Evolutionary conservation across 805 yeast species (phyloP).

Genomic region (Myxozyma neotropica): DNA sequence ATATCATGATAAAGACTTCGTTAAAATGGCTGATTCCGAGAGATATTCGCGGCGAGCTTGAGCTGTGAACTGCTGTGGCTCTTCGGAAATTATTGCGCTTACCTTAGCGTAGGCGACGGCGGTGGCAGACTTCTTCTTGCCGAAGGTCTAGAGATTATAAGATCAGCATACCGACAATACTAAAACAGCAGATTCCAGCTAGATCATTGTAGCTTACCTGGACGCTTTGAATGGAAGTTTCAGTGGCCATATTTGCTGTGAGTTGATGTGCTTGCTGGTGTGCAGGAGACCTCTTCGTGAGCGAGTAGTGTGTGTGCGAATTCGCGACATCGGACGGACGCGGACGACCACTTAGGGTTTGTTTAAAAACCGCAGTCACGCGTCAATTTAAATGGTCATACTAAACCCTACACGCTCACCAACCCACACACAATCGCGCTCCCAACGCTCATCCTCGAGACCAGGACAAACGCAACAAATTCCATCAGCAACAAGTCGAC

Average conservation of each 20-base stretch:
- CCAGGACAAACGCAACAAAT: not conserved
- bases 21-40: not conserved
- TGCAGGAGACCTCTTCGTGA: not conserved
- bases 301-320: not conserved
- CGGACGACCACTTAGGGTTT: not conserved
- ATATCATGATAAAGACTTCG: constrained; percentile 39
- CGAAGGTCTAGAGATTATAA: constrained; percentile 81
- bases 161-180: not conserved
- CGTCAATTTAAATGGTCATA: not conserved
- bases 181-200: too few species aligned
- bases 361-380: constrained; percentile 22
- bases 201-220: constrained; percentile 33
- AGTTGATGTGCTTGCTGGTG: constrained; percentile 2
- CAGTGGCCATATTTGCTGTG: constrained; percentile 19
- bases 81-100: not conserved
- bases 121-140: constrained; percentile 99
- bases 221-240: constrained; percentile 32
- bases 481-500: constrained; percentile 4
- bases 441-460: not conserved
- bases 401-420: constrained; percentile 1
- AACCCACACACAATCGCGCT: constrained; percentile 6
- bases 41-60: too few species aligned
- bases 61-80: not conserved
- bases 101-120: constrained; percentile 87
- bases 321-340: not conserved